Evolutionary conservation across 2,329 filamentous ascomycete genomes (phyloP), one percentile per base, ranked within the genome.

Genomic region (Ilyonectria destructans): DNA sequence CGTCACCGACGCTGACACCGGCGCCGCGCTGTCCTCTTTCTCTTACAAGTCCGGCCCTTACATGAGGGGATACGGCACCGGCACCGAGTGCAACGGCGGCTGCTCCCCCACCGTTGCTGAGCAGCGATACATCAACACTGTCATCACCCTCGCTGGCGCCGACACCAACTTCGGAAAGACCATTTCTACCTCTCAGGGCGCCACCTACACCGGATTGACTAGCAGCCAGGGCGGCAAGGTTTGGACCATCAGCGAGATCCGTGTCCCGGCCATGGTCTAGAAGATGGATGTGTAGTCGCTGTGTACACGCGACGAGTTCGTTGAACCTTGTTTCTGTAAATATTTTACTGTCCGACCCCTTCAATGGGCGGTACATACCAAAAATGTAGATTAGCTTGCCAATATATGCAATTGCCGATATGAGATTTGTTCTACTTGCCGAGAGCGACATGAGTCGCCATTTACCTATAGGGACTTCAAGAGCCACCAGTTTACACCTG

Each of bases 21-120:
- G 70, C 29, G 52, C 55, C 31, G 3, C 21, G 19, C 69, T 72
- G 31, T 71, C 69, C 64, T 51, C 56, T 12, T 72, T 62, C 29
- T n/a, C 51, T 64, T 62, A 72, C 69, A 67, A 67, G 61, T 72
- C 70, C 4, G 70, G 70, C 10, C 70, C 70, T 2, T 72, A 62
- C 61, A 72, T 72, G 70, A 43, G 64, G 10, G 70, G 70, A 12
- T 72, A 72, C 43, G 70, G 70, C 40, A 72, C 70, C 2, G 70
- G 70, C 35, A 72, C 70, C n/a, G 70, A 72, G 69, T 72, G 70
- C 64, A 61, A 72, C 61, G 29, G 64, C 46, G 33, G 52, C 58
- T 72, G 70, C 64, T 69, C 67, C 17, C 48, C 48, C 4, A 72
- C 69, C 31, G 51, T 68, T 43, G 56, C 70, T 13, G 58, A 68